Evolutionary conservation across 192 early-diverging fungal species (phyloP), one percentile per base, ranked within the genome.

Genomic region (Funneliformis geosporum): DNA sequence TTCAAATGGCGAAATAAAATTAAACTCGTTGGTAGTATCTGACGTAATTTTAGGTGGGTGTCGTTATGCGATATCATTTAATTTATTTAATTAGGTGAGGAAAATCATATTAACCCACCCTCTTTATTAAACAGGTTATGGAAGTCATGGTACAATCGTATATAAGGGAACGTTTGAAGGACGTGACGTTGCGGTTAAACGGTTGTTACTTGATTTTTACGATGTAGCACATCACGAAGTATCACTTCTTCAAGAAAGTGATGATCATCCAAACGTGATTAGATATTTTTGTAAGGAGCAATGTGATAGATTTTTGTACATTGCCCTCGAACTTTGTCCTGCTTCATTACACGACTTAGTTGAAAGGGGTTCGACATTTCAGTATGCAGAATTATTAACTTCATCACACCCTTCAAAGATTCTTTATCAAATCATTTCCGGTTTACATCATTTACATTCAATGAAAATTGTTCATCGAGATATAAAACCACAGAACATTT

Each of bases 391-490:
- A 50, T 78, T 89, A 27, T 83, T 87, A 9, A 82, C 88, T 10
- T 80, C 84, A 2, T 67, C 94, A 62, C 87, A 92, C 61, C 90
- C 94, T 8, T 86, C 88, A 72, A 88, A 89, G 42, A 89, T 95
- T 23, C 84, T 98, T 67, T 88, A 89, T 61, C 96, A 98, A 84
- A 94, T 98, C 50, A 90, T 95, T 71, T 82, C 86, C 21, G 98
- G 98, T 0, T 82, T 99, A 18, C 88, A 93, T 62, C 94, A 98
- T 78, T 82, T 99, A 16, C 98, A 99, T 81, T 88, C 89, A 40
- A 87, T 98, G 42, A 96, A 98, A 84, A 96, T 99, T 80, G 97
- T 99, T 5, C 98, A 99, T 83, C 91, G 98, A 10, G 98, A 99
- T 81, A 96, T 99, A 80, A 99, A 99, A 83, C 98, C 92, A 18